Evolutionary conservation across 345 rosid species (phyloP), one percentile per base, ranked within the genome.

Genomic region (Gossypium raimondii): DNA sequence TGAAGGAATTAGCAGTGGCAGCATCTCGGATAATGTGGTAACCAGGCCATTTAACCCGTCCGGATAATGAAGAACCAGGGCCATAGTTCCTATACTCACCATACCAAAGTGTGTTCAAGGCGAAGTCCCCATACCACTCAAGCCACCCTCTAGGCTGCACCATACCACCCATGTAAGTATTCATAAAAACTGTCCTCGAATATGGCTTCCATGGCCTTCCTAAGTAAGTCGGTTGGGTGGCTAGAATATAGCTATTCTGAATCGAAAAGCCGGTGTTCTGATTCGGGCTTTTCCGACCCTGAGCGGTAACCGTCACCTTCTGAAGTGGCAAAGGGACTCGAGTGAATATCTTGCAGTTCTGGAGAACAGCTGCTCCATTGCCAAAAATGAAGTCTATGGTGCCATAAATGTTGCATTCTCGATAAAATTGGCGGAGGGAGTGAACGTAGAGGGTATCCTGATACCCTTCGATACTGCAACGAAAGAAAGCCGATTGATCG

Each of bases 301-400:
- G 96, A 2, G 98, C 98, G 0, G 97, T 93, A 78, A 95, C 83
- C 0, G 91, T 88, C 57, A 86, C 93, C 76, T 91, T 88, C 63
- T 93, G 98, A 29, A 87, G 77, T 2, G 87, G 93, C 64, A 93
- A 47, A 0, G 98, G 97, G 43, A 82, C 86, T 8, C 97, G 78
- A 9, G 91, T 75, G 55, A 72, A 81, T 56, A 93, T 89, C 24
- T 81, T 87, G 81, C 99, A 91, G 82, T 87, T 89, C 56, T 95
- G 99, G 41, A 93, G 80, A 60, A 90, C 89, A 0, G 91, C 96
- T 0, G 94, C 88, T 0, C 93, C 99, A 3, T 95, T 94, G 13
- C 98, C 99, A 10, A 95, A 93, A 29, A 90, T 95, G 89, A 95
- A 93, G 83, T 95, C 98, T 2, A 91, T 85, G 4, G 97, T 93